Evolutionary conservation across 306 rosid genomes (phyloP), one percentile per base, ranked within the genome.

Genomic region (Urtica urens): DNA sequence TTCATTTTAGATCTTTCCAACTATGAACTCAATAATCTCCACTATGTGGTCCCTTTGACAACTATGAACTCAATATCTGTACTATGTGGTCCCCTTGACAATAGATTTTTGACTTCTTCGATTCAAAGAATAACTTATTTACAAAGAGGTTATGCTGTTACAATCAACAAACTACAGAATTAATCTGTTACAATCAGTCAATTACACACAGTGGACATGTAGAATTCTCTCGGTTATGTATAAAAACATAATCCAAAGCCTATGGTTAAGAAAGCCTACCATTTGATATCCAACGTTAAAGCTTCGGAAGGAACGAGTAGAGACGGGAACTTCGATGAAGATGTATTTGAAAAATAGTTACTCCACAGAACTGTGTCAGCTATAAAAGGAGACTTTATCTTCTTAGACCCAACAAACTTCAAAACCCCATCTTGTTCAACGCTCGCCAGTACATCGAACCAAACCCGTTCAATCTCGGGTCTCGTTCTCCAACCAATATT

Each of bases 281-380:
- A 90, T 66, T 84, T 80, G 55, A 90, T 76, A 71, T 77, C 97
- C 62, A 90, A 66, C 10, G 97, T 90, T 21, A 90, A 77, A 26
- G 97, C 80, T 58, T 84, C 95, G 0, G 95, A 62, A 29, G 94
- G 82, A 51, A 81, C 80, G 47, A 84, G 86, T 35, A 75, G 56
- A 23, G 94, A 80, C 23, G 77, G 73, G 38, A 76, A 64, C 55
- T 78, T 72, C 15, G 95, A 79, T 56, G 77, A 85, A 10, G 95
- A 90, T 58, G 75, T 67, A 73, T 90, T 90, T 0, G 87, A 72
- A 82, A 82, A 76, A 68, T 58, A n/a, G n/a, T n/a, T 63, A 34
- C 87, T 79, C 95, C 87, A 84, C 6, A 82, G 77, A 57, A 65
- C 57, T 15, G 97, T 72, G 65, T 79, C 79, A 23, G 82, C 70